phyloP scores from a whole-genome alignment of 495 filamentous ascomycete genomes.

The Terfezia claveryi region DNA sequence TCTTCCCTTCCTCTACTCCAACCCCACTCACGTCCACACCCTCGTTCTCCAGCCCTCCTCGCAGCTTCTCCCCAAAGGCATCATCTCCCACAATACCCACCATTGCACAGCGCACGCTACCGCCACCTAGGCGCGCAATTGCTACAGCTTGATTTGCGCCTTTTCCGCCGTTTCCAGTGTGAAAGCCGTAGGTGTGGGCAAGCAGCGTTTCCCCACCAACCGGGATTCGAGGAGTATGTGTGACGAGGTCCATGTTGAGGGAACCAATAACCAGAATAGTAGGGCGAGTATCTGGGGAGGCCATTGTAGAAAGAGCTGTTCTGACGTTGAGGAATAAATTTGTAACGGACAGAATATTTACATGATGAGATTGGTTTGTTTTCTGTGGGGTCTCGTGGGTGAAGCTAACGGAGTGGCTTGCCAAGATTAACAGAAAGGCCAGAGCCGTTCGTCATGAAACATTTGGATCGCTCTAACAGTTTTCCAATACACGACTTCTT shows the following conservation, averaged over 20 bases:
- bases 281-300: slow-evolving; percentile 17
- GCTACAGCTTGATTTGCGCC: slow-evolving; percentile 92
- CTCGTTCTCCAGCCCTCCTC: slow-evolving; percentile 16
- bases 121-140: background rate
- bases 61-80: slow-evolving; percentile 33
- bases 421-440: no score
- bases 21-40: slow-evolving; percentile 10
- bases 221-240: slow-evolving; percentile 64
- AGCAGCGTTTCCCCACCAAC: slow-evolving; percentile 52
- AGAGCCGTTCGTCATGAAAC: no score
- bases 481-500: no score
- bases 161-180: slow-evolving; percentile 67
- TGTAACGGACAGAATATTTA: no score
- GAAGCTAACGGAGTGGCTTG: no score
- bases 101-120: slow-evolving; percentile 27
- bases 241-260: slow-evolving; percentile 81
- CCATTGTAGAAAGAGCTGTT: slow-evolving; percentile 16
- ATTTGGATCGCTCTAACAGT: no score
- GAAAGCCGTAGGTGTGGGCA: background rate
- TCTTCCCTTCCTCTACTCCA: slow-evolving; percentile 21
- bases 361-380: no score
- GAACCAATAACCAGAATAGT: slow-evolving; percentile 69
- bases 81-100: slow-evolving; percentile 62
- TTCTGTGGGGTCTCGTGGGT: no score
- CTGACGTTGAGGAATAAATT: no score